A percentile compares a stretch with the other conserved stretches of the same genome.
phyloP scores from a whole-genome alignment of 164 flowering plant species.

The Litsea cubeba region DNA sequence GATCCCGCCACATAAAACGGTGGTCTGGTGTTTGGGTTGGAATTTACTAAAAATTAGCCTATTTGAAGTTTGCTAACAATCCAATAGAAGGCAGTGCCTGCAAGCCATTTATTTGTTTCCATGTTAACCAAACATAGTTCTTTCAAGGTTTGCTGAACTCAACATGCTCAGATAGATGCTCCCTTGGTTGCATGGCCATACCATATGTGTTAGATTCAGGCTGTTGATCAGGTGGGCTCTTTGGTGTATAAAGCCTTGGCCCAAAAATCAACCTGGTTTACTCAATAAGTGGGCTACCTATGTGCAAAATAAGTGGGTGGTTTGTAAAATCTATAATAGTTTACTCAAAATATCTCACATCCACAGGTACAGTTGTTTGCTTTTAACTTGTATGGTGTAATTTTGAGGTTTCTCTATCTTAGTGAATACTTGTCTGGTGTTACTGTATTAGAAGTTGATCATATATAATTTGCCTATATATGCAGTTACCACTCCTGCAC shows the following conservation, averaged over 20 bases:
- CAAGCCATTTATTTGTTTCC: too few species aligned
- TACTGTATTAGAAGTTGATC: not conserved
- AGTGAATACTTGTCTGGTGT: not conserved
- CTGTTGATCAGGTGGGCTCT: not conserved
- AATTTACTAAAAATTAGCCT: too few species aligned
- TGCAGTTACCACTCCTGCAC: conserved; percentile 88
- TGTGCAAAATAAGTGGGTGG: not conserved
- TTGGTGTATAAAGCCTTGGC: not conserved
- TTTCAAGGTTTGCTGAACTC: not conserved
- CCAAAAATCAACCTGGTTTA: not conserved
- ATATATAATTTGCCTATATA: not conserved
- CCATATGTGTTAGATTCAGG: not conserved
- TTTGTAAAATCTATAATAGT: not conserved
- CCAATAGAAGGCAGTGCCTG: too few species aligned
- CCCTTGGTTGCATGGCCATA: not conserved
- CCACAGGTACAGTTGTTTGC: not conserved
- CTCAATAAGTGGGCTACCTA: not conserved
- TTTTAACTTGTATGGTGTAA: not conserved
- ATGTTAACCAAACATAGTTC: not conserved
- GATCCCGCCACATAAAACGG: too few species aligned
- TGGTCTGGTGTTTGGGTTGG: too few species aligned
- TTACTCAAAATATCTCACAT: not conserved
- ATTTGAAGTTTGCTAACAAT: too few species aligned
- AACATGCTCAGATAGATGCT: too few species aligned
- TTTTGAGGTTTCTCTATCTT: not conserved